Conservation (phyloP, 164 flowering plant genomes). For the Umbellularia californica region DNA sequence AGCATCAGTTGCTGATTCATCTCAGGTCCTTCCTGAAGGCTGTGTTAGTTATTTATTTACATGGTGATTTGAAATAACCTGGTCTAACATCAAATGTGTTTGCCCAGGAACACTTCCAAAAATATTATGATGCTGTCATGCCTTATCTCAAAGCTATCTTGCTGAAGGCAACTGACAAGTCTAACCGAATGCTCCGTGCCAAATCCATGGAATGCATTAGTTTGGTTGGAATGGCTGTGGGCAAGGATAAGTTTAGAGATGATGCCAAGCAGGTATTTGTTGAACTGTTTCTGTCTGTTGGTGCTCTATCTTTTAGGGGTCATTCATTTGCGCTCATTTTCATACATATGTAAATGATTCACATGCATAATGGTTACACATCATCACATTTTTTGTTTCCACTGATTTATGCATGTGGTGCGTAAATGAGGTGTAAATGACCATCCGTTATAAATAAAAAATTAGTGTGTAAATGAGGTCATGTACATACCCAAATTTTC, state of each 20-base stretch:
- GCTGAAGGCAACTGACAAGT: slow-evolving; percentile 89
- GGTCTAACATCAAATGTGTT: not conserved
- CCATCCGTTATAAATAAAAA: no score
- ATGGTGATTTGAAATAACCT: not conserved
- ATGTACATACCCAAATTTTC: no score
- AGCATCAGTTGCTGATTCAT: slow-evolving; percentile 99
- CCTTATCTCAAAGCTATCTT: slow-evolving; percentile 88
- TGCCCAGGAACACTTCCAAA: slow-evolving; percentile 84
- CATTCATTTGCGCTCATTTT: not conserved
- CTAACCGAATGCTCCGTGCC: slow-evolving; percentile 99
- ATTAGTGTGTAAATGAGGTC: no score
- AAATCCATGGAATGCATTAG: slow-evolving; percentile 99
- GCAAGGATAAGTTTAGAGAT: slow-evolving; percentile 94
- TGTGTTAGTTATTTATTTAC: not conserved
- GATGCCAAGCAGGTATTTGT: slow-evolving; percentile 88
- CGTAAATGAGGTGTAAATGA: no score
- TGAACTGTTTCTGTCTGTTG: not conserved
- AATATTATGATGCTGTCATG: slow-evolving; percentile 98
- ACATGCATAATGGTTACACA: not conserved
- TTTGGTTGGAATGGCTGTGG: slow-evolving; percentile 99
- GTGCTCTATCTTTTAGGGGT: no score
- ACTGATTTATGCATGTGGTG: no score
- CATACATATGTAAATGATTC: no score
- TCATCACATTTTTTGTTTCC: no score
- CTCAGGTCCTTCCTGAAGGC: slow-evolving; percentile 56